A percentile compares a stretch with the other conserved stretches of the same genome.
phyloP scores from a whole-genome alignment of 768 basidiomycete genomes.

The Cubamyces sp. region DNA sequence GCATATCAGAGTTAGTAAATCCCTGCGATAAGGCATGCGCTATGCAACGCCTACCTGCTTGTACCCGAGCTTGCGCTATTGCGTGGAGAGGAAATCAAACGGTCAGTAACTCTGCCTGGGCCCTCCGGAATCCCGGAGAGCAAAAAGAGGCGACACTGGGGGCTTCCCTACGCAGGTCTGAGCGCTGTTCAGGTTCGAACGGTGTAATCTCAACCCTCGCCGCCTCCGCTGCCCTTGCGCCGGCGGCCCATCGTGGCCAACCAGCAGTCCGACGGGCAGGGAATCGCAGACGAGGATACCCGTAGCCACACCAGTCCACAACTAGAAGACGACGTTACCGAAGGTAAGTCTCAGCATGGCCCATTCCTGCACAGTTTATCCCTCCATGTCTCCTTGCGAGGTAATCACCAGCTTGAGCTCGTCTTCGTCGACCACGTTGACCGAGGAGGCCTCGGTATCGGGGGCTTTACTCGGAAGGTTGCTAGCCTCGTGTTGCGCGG shows the following conservation, averaged over 20 bases:
- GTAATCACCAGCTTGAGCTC: conserved; percentile 61
- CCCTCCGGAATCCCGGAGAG: conserved; percentile 45
- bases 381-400: conserved; percentile 33
- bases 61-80: conserved; percentile 75
- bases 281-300: conserved; percentile 67
- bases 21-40: not conserved
- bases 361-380: conserved; percentile 32
- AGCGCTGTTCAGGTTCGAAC: conserved; percentile 97
- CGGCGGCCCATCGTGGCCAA: conserved; percentile 32
- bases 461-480: conserved; percentile 17
- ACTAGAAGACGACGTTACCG: conserved; percentile 77
- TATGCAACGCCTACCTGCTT: conserved; percentile 59
- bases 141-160: conserved; percentile 62
- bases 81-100: conserved; percentile 32
- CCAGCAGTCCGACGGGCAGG: conserved; percentile 33
- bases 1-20: not conserved
- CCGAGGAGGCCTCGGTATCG: conserved; percentile 34
- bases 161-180: conserved; percentile 98
- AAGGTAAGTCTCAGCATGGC: conserved; percentile 45
- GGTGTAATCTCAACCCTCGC: conserved; percentile 94
- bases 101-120: conserved; percentile 53
- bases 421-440: conserved; percentile 44
- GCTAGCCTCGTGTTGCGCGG: conserved; percentile 19
- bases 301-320: conserved; percentile 84
- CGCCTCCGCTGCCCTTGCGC: conserved; percentile 35